Percentiles rank a stretch among this genome's conserved stretches.
These are phyloP conservation scores for Rhododendron molle DNA, from an alignment of 148 eudicot species.

Conservation along the genomic window DNA sequence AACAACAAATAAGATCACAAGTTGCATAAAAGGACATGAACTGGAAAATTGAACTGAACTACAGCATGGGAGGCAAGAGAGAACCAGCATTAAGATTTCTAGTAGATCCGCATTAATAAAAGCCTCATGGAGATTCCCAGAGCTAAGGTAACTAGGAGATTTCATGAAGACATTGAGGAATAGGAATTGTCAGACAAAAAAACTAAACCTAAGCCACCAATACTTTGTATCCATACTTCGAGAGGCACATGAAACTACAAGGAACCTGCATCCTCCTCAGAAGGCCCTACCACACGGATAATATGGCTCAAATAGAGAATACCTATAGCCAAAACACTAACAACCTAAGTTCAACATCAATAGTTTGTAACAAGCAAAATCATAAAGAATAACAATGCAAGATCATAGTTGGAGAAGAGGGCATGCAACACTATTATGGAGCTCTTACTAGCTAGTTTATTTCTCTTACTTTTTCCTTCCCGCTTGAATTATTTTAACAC, in stretches of 20 bases:
- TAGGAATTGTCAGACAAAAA: too few relatives aligned
- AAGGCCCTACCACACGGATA: constrained; percentile 10
- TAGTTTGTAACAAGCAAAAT: not conserved
- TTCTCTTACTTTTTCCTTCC: not conserved
- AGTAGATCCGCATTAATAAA: too few relatives aligned
- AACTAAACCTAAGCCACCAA: not conserved
- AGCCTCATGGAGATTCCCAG: too few relatives aligned
- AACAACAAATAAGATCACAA: too few relatives aligned
- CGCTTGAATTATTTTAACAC: too few relatives aligned
- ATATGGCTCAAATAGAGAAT: not conserved
- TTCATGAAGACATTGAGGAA: too few relatives aligned
- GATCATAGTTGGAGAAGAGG: not conserved
- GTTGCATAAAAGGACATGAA: too few relatives aligned
- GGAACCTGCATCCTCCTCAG: not conserved
- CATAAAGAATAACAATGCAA: not conserved
- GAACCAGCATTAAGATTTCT: too few relatives aligned
- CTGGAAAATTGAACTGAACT: too few relatives aligned
- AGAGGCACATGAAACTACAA: not conserved
- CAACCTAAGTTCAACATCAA: not conserved
- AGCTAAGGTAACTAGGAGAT: too few relatives aligned
- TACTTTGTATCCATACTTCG: not conserved
- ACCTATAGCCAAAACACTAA: not conserved
- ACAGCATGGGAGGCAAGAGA: too few relatives aligned
- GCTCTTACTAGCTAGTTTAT: not conserved
- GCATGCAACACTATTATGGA: not conserved